phyloP scores from a whole-genome alignment of 306 rosid species.

The Quercus agrifolia region DNA sequence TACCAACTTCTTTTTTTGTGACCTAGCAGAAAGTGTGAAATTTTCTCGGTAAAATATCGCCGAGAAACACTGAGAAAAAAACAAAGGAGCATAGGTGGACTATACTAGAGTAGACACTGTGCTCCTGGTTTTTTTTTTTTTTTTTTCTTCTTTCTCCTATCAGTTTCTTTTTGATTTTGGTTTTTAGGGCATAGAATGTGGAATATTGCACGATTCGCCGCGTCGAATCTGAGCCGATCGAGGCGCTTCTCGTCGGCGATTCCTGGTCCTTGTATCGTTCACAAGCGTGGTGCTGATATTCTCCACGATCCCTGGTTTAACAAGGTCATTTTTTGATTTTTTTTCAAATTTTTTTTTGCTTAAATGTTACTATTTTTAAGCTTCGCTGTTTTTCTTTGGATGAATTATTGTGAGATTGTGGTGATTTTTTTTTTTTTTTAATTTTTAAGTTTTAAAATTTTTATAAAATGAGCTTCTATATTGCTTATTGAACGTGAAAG shows the following conservation, averaged over 20 bases:
- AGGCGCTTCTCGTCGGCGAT: slow-evolving; percentile 71
- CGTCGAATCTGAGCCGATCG: slow-evolving; percentile 53
- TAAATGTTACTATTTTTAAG: background rate
- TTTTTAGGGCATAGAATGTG: slow-evolving; percentile 48
- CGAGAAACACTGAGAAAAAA: background rate
- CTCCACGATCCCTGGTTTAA: slow-evolving; percentile 99
- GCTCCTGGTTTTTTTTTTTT: background rate
- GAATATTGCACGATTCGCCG: slow-evolving; percentile 67
- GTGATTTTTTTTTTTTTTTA: background rate
- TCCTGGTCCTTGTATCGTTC: slow-evolving; percentile 93
- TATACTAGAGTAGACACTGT: background rate
- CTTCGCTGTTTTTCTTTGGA: background rate
- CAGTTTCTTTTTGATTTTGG: background rate
- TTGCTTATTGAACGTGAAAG: background rate
- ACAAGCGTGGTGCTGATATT: slow-evolving; percentile 97
- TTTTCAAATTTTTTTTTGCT: background rate
- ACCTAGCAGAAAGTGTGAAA: background rate
- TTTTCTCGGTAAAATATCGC: slow-evolving; percentile 23
- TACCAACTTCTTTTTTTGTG: background rate
- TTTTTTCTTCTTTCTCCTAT: background rate
- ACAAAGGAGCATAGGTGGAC: background rate
- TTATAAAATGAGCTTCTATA: background rate
- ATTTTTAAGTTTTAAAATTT: background rate
- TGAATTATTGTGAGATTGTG: background rate
- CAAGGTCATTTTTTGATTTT: slow-evolving; percentile 48